Evolutionary conservation across 108 stramenopile genomes (phyloP).

Genomic region (Stephanodiscus triporus): DNA sequence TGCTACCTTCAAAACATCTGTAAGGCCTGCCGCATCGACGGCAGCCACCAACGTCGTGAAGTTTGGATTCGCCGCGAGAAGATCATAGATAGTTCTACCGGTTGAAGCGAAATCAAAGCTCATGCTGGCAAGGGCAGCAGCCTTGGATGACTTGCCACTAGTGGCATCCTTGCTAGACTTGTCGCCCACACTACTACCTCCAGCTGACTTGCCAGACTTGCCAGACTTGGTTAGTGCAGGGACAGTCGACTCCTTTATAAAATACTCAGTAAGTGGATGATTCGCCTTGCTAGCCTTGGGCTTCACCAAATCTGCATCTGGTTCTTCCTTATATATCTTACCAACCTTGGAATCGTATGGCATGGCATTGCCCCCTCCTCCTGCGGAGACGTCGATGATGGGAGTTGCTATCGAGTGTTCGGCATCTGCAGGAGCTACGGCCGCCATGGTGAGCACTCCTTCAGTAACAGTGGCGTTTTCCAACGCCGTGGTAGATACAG

Average conservation of each 20-base stretch:
- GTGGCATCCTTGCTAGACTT: conserved; percentile 5
- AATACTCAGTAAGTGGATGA: conserved; percentile 2
- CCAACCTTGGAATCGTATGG: neutral
- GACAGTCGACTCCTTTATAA: neutral
- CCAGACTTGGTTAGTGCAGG: neutral
- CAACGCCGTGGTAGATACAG: neutral
- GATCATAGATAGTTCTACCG: conserved; percentile 3
- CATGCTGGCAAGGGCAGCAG: neutral
- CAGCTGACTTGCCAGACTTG: neutral
- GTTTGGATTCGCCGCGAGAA: neutral
- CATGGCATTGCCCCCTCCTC: neutral
- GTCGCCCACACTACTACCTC: neutral
- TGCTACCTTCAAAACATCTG: neutral
- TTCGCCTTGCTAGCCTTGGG: conserved; percentile 1
- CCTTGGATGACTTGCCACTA: neutral
- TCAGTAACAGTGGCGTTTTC: neutral
- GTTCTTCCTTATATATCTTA: neutral
- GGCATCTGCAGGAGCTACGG: neutral
- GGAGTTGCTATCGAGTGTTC: neutral
- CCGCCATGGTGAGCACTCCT: neutral
- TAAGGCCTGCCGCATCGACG: conserved; percentile 4
- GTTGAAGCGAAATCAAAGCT: neutral
- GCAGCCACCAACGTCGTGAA: conserved; percentile 4
- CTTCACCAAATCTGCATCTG: neutral
- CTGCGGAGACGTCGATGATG: neutral